A percentile compares a stretch with the other conserved stretches of the same genome.
These are phyloP conservation scores for Acmispon strigosus DNA, from an alignment of 306 rosid species.

Conservation along the genomic window DNA sequence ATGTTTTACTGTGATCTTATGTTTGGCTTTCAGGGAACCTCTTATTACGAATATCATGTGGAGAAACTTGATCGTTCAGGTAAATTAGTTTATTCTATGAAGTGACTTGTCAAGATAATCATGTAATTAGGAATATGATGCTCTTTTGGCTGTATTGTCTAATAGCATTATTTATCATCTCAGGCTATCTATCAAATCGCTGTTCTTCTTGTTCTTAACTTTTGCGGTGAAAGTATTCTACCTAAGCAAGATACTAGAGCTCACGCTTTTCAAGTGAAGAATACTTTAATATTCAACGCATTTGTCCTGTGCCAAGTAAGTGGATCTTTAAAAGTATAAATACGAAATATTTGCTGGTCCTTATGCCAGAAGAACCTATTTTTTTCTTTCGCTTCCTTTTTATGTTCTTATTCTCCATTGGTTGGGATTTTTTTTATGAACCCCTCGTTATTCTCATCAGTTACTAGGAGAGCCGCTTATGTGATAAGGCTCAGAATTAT, in stretches of 20 bases:
- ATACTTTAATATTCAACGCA: slow-evolving; percentile 81
- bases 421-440: neutral
- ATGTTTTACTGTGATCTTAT: slow-evolving; percentile 19
- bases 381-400: neutral
- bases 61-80: slow-evolving; percentile 93
- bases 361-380: neutral
- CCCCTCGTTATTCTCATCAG: neutral
- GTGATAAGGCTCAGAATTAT: neutral
- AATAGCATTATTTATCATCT: slow-evolving; percentile 12
- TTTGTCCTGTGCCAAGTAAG: slow-evolving; percentile 93
- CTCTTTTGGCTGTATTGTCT: neutral
- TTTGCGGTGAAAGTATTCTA: slow-evolving; percentile 52
- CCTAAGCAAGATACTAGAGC: slow-evolving; percentile 20
- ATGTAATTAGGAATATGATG: neutral
- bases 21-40: slow-evolving; percentile 68
- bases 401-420: neutral
- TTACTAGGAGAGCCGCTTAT: neutral
- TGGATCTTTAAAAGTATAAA: neutral
- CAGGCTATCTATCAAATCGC: slow-evolving; percentile 82
- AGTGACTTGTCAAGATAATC: neutral
- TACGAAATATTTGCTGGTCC: neutral
- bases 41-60: slow-evolving; percentile 97
- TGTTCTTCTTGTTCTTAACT: slow-evolving; percentile 77
- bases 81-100: slow-evolving; percentile 20
- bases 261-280: slow-evolving; percentile 43